Evolutionary conservation across 805 yeast species (phyloP).

Genomic region (Candida boidinii): DNA sequence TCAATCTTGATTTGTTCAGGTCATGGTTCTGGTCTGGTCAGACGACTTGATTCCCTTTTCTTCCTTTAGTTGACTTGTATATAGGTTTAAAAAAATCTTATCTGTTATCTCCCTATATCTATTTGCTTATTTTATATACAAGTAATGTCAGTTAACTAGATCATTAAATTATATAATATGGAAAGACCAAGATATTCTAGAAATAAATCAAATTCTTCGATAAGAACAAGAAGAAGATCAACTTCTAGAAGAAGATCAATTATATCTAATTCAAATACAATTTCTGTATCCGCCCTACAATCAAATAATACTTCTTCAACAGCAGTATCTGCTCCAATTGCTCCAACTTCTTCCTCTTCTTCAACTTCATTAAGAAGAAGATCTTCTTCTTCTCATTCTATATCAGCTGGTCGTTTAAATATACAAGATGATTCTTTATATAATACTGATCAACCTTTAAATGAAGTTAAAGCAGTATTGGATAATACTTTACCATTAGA

Average conservation of each 20-base stretch:
- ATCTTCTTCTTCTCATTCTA: constrained; percentile 18
- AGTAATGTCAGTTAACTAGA: too few relatives aligned
- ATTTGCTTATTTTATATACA: too few relatives aligned
- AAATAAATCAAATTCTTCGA: constrained; percentile 13
- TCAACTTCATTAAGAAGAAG: constrained; percentile 9
- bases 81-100: too few relatives aligned
- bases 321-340: too few relatives aligned
- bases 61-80: too few relatives aligned
- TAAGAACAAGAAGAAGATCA: constrained; percentile 12
- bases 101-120: neutral
- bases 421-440: constrained; percentile 1
- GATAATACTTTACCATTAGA: constrained; percentile 78
- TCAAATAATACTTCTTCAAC: too few relatives aligned
- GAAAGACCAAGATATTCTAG: constrained; percentile 15
- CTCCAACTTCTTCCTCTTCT: too few relatives aligned
- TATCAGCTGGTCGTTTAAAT: constrained; percentile 6
- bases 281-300: too few relatives aligned
- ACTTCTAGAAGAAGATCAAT: constrained; percentile 10
- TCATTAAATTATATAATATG: constrained; percentile 4
- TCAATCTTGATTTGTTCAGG: too few relatives aligned
- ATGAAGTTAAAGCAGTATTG: constrained; percentile 41
- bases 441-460: constrained; percentile 7
- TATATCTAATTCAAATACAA: too few relatives aligned
- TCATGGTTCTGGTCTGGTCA: too few relatives aligned
- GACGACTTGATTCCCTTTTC: too few relatives aligned